Evolutionary conservation across 2,329 filamentous ascomycete species (phyloP).

Genomic region (Cladosporium sp.): DNA sequence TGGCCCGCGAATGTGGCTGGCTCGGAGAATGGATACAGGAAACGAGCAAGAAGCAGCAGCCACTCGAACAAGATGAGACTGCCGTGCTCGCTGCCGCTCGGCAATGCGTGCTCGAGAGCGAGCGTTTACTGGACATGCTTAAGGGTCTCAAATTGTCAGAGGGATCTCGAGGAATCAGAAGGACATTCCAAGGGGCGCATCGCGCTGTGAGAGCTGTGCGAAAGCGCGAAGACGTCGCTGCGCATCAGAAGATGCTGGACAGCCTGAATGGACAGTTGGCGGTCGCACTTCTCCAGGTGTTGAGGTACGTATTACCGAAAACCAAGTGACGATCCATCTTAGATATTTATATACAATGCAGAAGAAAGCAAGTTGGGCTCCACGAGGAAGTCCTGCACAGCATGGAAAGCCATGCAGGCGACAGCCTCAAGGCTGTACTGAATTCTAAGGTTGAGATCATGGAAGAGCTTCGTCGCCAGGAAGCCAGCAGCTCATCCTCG

Average conservation of each 20-base stretch:
- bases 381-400: background rate
- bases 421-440: background rate
- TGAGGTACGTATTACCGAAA: background rate
- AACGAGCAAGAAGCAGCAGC: background rate
- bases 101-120: background rate
- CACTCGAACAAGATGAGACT: background rate
- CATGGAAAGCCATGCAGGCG: background rate
- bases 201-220: background rate
- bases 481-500: background rate
- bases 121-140: background rate
- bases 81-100: background rate
- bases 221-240: background rate
- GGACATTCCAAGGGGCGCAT: background rate
- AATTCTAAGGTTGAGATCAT: background rate
- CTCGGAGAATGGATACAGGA: background rate
- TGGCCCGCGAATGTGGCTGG: background rate
- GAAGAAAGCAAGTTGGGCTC: background rate
- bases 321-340: background rate
- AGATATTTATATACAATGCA: background rate
- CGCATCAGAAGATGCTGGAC: background rate
- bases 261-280: background rate
- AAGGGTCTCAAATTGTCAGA: background rate
- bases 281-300: background rate
- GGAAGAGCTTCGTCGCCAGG: background rate
- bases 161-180: background rate